phyloP scores from a whole-genome alignment of 768 basidiomycete genomes.

The Suillus occidentalis region DNA sequence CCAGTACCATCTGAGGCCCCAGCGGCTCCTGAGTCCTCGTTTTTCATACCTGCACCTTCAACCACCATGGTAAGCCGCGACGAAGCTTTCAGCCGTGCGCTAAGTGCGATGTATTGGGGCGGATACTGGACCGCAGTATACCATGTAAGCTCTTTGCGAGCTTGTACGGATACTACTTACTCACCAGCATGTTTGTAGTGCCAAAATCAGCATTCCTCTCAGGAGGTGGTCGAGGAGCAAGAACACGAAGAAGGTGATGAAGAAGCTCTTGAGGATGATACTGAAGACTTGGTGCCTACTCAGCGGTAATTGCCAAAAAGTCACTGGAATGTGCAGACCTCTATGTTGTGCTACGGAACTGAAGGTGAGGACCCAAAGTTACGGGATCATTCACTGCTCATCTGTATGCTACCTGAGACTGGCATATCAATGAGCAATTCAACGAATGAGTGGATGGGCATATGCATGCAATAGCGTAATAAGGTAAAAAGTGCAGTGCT shows the following conservation, averaged over 20 bases:
- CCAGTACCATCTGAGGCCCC: slow-evolving; percentile 29
- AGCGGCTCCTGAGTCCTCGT: slow-evolving; percentile 16
- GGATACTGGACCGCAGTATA: slow-evolving; percentile 89
- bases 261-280: slow-evolving; percentile 26
- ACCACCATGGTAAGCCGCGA: slow-evolving; percentile 56
- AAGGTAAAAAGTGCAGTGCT: neutral
- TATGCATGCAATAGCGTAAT: neutral
- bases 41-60: slow-evolving; percentile 32
- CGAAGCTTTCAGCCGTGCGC: slow-evolving; percentile 73
- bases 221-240: slow-evolving; percentile 21
- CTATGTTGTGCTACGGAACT: neutral
- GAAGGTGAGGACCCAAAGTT: slow-evolving; percentile 1
- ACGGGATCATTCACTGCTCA: neutral
- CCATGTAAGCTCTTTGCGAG: slow-evolving; percentile 49
- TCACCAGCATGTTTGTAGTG: slow-evolving; percentile 25
- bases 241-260: slow-evolving; percentile 27
- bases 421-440: neutral
- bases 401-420: neutral
- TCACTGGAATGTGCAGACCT: neutral
- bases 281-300: slow-evolving; percentile 28
- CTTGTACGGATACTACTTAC: neutral
- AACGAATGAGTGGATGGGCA: neutral
- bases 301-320: slow-evolving; percentile 23
- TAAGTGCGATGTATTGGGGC: slow-evolving; percentile 83
- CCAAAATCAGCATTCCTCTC: slow-evolving; percentile 28